phyloP scores from a whole-genome alignment of 306 rosid species.

The Mucuna pruriens region DNA sequence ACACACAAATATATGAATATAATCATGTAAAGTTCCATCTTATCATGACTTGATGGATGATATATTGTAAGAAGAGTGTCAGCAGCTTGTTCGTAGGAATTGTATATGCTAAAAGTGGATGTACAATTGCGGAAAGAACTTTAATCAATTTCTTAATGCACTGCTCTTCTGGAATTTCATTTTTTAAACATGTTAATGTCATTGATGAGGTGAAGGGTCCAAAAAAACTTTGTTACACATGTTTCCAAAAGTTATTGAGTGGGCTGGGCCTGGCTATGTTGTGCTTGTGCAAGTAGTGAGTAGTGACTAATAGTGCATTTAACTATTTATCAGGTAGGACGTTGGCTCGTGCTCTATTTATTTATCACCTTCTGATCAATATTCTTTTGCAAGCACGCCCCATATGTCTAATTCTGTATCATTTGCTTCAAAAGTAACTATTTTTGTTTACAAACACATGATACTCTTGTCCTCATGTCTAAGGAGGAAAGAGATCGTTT shows the following conservation, averaged over 20 bases:
- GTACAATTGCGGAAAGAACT: background rate
- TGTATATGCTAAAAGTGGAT: background rate
- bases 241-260: background rate
- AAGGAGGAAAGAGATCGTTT: too few species aligned
- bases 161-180: background rate
- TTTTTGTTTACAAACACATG: background rate
- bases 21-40: background rate
- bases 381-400: background rate
- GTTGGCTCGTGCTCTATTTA: background rate
- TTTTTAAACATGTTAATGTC: background rate
- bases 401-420: background rate
- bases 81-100: background rate
- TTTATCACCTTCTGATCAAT: background rate
- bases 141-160: background rate
- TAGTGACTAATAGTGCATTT: background rate
- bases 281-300: background rate
- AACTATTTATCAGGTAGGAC: background rate
- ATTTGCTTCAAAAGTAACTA: background rate
- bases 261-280: background rate
- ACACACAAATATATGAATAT: background rate
- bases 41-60: background rate
- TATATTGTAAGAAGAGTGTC: background rate
- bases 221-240: background rate
- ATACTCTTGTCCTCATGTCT: background rate
- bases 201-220: background rate